phyloP scores from a whole-genome alignment of 1,284 basidiomycete species.

The Sanghuangporus weigelae region DNA sequence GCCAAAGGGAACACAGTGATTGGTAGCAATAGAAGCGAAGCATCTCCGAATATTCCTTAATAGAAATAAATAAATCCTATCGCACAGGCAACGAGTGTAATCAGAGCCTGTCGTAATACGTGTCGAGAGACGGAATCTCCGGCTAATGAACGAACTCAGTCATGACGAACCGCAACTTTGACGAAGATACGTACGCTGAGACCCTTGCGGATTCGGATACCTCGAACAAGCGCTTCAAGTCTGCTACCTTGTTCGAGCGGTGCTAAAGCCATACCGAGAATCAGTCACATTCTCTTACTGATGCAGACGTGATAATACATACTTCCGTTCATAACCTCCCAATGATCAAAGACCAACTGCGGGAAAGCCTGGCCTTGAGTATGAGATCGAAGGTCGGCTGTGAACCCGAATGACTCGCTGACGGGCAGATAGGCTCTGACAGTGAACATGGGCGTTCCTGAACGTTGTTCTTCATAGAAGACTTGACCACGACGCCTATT shows the following conservation, averaged over 20 bases:
- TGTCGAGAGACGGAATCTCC: constrained; percentile 81
- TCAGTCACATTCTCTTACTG: constrained; percentile 10
- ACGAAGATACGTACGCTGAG: constrained; percentile 58
- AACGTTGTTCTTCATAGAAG: constrained; percentile 95
- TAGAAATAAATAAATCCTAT: no score
- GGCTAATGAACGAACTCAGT: constrained; percentile 39
- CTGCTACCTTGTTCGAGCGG: constrained; percentile 86
- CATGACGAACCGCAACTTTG: constrained; percentile 11
- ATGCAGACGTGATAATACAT: constrained; percentile 28
- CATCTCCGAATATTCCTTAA: no score
- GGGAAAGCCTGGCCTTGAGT: constrained; percentile 99
- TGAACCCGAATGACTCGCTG: constrained; percentile 98
- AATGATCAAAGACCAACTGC: constrained; percentile 92
- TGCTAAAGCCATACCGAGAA: constrained; percentile 33
- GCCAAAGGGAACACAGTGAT: no score
- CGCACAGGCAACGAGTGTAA: neutral
- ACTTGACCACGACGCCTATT: constrained; percentile 99
- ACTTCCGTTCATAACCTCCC: constrained; percentile 82
- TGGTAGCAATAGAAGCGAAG: no score
- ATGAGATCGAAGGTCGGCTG: constrained; percentile 88
- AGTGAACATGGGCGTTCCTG: constrained; percentile 99
- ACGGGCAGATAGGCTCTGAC: constrained; percentile 99
- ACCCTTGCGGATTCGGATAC: constrained; percentile 89
- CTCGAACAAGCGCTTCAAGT: constrained; percentile 79
- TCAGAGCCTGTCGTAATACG: constrained; percentile 86